Conservation (phyloP, 139 green algal genomes). For the Chlamydomonas urium region DNA sequence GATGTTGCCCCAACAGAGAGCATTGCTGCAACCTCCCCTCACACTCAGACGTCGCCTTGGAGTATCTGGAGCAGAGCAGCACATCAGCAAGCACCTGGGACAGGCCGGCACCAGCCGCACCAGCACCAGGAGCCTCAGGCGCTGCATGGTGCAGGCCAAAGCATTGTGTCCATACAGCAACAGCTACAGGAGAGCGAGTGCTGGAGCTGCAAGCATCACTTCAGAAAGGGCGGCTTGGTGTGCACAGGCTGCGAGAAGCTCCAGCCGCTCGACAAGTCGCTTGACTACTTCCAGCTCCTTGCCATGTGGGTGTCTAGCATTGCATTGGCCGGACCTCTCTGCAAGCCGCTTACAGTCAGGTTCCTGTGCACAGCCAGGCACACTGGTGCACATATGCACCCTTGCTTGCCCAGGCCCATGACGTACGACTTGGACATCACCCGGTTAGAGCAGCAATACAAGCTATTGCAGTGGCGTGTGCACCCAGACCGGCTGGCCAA, state of each 20-base stretch:
- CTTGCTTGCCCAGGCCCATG: no score
- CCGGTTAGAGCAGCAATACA: slow-evolving; percentile 58
- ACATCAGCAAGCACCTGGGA: no score
- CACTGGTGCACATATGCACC: no score
- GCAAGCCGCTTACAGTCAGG: background rate
- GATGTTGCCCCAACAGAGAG: no score
- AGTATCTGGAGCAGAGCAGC: no score
- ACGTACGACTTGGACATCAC: slow-evolving; percentile 49
- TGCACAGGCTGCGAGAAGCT: slow-evolving; percentile 47
- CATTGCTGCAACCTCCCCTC: no score
- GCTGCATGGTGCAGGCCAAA: no score
- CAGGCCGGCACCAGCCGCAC: no score
- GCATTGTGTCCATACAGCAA: no score
- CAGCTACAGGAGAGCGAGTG: no score
- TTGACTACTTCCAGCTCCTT: slow-evolving; percentile 52
- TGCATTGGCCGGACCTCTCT: background rate
- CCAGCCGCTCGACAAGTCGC: slow-evolving; percentile 37
- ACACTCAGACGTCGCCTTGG: no score
- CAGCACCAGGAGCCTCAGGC: no score
- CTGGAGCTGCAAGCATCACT: slow-evolving; percentile 38
- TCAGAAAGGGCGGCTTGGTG: slow-evolving; percentile 36
- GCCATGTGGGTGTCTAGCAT: slow-evolving; percentile 27
- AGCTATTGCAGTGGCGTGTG: slow-evolving; percentile 54
- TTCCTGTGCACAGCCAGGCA: slow-evolving; percentile 12
- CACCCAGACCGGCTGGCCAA: slow-evolving; percentile 61